phyloP scores from a whole-genome alignment of 1,284 basidiomycete species.

The Ceratobasidium sp. region DNA sequence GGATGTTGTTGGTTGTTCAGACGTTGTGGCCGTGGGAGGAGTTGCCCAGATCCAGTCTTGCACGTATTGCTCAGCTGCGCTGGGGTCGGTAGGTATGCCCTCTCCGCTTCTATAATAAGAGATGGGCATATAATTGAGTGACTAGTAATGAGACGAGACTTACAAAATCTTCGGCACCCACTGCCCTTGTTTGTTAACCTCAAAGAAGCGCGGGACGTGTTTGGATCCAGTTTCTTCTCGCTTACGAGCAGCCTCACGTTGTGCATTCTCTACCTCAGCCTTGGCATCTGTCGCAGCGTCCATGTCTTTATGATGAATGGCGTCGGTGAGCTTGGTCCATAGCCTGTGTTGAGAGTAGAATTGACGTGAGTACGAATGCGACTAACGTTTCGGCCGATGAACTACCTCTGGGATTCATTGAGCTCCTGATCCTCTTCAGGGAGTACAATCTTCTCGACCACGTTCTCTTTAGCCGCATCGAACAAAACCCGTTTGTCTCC shows the following conservation, averaged over 20 bases:
- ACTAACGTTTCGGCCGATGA: constrained; percentile 43
- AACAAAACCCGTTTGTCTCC: constrained; percentile 85
- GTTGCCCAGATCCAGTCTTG: constrained; percentile 74
- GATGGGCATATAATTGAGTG: constrained; percentile 46
- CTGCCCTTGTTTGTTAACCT: constrained; percentile 74
- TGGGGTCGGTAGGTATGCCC: constrained; percentile 79
- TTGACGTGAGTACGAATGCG: not conserved
- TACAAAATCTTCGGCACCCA: constrained; percentile 88
- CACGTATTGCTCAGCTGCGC: constrained; percentile 72
- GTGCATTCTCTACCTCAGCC: constrained; percentile 91
- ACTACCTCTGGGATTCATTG: constrained; percentile 88
- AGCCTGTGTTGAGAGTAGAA: constrained; percentile 64
- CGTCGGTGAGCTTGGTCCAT: constrained; percentile 89
- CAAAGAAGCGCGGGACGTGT: constrained; percentile 86
- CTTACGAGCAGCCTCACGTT: constrained; percentile 83
- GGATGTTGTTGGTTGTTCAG: constrained; percentile 51
- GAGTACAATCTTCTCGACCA: constrained; percentile 85
- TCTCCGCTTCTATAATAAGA: constrained; percentile 21
- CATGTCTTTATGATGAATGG: constrained; percentile 92
- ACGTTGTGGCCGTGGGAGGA: too few relatives aligned
- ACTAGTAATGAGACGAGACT: constrained; percentile 50
- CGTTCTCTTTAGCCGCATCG: constrained; percentile 77
- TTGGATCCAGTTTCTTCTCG: constrained; percentile 82
- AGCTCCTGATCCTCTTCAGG: constrained; percentile 91
- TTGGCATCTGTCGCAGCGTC: constrained; percentile 94